Evolutionary conservation across 2,329 filamentous ascomycete genomes (phyloP).

Genomic region (Paraphoma chrysanthemicola): DNA sequence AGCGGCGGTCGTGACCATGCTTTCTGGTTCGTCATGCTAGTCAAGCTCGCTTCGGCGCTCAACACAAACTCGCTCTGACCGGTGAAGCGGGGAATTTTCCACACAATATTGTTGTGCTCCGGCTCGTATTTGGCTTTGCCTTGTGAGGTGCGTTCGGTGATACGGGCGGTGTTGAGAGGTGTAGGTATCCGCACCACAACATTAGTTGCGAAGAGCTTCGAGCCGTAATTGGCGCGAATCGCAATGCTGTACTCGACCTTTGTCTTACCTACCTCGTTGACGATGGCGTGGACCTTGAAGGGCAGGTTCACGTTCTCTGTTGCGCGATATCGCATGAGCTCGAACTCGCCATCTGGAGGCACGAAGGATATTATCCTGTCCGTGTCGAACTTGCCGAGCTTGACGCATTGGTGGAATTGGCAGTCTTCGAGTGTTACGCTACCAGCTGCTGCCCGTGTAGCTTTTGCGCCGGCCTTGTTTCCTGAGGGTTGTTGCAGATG

Average conservation of each 20-base stretch:
- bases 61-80: constrained; percentile 97
- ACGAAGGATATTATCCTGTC: constrained; percentile 98
- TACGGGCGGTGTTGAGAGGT: constrained; percentile 93
- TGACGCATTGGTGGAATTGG: constrained; percentile 98
- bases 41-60: constrained; percentile 89
- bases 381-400: constrained; percentile 94
- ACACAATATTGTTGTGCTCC: constrained; percentile 96
- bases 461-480: constrained; percentile 81
- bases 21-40: constrained; percentile 97
- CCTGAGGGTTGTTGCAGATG: constrained; percentile 70
- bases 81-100: constrained; percentile 98
- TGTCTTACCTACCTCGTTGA: constrained; percentile 94
- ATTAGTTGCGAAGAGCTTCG: constrained; percentile 96
- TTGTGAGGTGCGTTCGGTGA: constrained; percentile 90
- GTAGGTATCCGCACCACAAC: constrained; percentile 94
- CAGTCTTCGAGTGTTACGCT: constrained; percentile 97
- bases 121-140: constrained; percentile 99
- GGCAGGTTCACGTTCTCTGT: constrained; percentile 98
- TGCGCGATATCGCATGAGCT: constrained; percentile 97
- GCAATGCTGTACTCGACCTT: constrained; percentile 99
- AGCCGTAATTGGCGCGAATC: constrained; percentile 94
- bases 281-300: constrained; percentile 98
- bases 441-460: constrained; percentile 92
- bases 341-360: constrained; percentile 96
- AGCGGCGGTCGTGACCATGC: constrained; percentile 94